phyloP scores from a whole-genome alignment of 352 stramenopile species.

The Phytophthora podocarpi region DNA sequence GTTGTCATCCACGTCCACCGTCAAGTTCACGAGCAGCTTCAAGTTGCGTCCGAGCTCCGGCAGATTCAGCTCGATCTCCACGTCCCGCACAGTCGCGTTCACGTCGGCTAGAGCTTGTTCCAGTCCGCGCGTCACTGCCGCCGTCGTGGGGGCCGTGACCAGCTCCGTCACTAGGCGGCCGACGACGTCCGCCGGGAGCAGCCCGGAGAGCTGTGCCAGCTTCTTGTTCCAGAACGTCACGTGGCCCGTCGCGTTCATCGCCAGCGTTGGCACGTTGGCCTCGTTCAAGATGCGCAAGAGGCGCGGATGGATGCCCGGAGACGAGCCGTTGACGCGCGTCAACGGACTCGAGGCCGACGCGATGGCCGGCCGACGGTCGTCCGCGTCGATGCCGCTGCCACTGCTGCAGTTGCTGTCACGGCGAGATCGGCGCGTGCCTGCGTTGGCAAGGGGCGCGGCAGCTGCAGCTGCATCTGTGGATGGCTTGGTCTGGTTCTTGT shows the following conservation, averaged over 20 bases:
- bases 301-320: constrained; percentile 10
- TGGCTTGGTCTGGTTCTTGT: too few species aligned
- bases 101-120: constrained; percentile 42
- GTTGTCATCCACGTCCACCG: constrained; percentile 45
- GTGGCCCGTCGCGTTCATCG: constrained; percentile 40
- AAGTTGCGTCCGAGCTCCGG: constrained; percentile 41
- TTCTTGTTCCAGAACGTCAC: constrained; percentile 78
- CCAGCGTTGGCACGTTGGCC: constrained; percentile 57
- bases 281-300: constrained; percentile 57
- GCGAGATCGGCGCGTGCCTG: constrained; percentile 22
- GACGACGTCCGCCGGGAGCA: constrained; percentile 33
- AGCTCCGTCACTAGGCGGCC: constrained; percentile 45
- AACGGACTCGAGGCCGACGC: constrained; percentile 5
- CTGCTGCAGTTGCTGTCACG: constrained; percentile 30
- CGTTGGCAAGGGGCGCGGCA: neutral
- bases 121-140: constrained; percentile 18
- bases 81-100: constrained; percentile 34
- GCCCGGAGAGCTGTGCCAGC: constrained; percentile 48
- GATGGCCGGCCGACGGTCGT: constrained; percentile 14
- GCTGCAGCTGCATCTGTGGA: neutral
- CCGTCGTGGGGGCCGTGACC: constrained; percentile 21
- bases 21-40: constrained; percentile 70
- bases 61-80: constrained; percentile 57
- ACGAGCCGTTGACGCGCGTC: neutral
- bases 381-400: constrained; percentile 9